Conservation (phyloP, 2,329 filamentous ascomycete genomes). For the Penicillium rolfsii region DNA sequence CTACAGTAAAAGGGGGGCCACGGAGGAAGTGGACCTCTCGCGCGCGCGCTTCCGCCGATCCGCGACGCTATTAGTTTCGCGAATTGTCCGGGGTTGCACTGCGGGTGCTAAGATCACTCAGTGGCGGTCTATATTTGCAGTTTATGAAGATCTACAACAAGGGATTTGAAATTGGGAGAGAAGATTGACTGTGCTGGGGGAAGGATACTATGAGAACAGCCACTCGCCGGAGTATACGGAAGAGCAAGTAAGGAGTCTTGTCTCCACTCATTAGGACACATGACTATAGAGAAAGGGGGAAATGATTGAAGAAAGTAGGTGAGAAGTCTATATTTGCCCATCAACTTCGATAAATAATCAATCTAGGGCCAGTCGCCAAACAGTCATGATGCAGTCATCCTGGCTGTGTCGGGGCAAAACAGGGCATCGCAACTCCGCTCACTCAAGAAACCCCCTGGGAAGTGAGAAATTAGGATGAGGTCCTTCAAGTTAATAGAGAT, state of each 20-base stretch:
- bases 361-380: background rate
- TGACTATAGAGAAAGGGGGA: background rate
- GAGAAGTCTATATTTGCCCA: background rate
- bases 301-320: background rate
- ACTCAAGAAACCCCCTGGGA: background rate
- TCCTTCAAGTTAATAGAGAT: background rate
- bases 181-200: background rate
- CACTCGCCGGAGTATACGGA: background rate
- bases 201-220: background rate
- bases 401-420: conserved; percentile 21
- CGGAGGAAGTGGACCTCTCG: conserved; percentile 17
- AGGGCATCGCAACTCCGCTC: background rate
- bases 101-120: background rate
- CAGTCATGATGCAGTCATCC: conserved; percentile 25
- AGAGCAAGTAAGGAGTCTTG: background rate
- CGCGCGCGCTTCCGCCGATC: conserved; percentile 14
- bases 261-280: background rate
- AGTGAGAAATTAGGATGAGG: background rate
- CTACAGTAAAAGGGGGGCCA: conserved; percentile 18
- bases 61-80: conserved; percentile 16
- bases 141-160: background rate
- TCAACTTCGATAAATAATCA: too few relatives aligned
- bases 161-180: background rate
- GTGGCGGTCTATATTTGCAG: background rate
- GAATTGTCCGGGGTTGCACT: conserved; percentile 1